phyloP scores from a whole-genome alignment of 2,329 filamentous ascomycete genomes.

The Xenoacremonium recifei region DNA sequence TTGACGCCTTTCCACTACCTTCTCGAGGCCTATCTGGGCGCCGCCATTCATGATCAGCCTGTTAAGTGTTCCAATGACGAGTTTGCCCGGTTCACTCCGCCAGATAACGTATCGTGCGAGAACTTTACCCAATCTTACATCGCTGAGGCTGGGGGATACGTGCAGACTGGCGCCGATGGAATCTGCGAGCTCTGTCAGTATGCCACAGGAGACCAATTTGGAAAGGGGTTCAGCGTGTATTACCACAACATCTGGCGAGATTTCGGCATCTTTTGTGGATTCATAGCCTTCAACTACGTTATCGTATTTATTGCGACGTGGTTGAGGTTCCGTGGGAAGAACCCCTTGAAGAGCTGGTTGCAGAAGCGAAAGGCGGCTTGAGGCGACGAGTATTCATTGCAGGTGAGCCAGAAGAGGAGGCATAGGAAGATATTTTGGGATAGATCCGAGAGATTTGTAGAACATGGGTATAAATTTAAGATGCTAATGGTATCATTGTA shows the following conservation, averaged over 20 bases:
- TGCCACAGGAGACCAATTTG: conserved; percentile 59
- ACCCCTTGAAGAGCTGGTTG: conserved; percentile 32
- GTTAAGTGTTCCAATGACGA: conserved; percentile 56
- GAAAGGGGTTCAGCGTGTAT: conserved; percentile 57
- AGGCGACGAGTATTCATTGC: too few relatives aligned
- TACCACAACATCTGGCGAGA: conserved; percentile 63
- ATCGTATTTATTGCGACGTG: conserved; percentile 39
- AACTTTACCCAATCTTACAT: conserved; percentile 57
- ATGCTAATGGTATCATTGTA: background rate
- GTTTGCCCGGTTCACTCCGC: conserved; percentile 59
- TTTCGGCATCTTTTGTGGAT: conserved; percentile 64
- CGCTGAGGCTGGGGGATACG: conserved; percentile 56
- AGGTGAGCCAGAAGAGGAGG: background rate
- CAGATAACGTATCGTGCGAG: conserved; percentile 58
- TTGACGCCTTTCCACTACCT: conserved; percentile 68
- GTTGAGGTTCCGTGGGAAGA: conserved; percentile 38
- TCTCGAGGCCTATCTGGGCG: conserved; percentile 59
- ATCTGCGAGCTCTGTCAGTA: conserved; percentile 66
- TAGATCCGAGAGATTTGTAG: background rate
- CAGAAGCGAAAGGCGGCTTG: conserved; percentile 27
- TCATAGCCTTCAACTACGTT: conserved; percentile 61
- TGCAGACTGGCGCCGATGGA: conserved; percentile 52
- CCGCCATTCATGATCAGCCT: conserved; percentile 52
- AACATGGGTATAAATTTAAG: background rate
- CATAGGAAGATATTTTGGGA: background rate